These are phyloP conservation scores for Lachnellula arida DNA, from an alignment of 2,329 filamentous ascomycete genomes.

Conservation along the genomic window DNA sequence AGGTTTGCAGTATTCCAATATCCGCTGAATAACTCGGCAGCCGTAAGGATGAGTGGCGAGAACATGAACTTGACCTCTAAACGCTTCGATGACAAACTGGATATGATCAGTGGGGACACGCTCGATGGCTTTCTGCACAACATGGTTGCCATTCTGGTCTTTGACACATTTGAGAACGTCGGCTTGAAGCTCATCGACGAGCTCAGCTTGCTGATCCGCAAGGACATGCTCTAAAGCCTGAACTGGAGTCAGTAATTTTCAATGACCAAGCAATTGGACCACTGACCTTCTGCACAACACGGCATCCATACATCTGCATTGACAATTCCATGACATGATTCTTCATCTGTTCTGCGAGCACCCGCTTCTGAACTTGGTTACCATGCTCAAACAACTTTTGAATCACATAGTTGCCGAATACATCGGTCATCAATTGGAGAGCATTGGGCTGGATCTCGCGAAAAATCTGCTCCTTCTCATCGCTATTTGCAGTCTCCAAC, in stretches of 20 bases:
- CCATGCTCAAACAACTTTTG: constrained; percentile 98
- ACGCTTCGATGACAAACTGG: constrained; percentile 77
- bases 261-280: not conserved
- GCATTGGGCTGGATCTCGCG: constrained; percentile 79
- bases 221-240: constrained; percentile 86
- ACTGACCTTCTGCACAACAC: constrained; percentile 86
- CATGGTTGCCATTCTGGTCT: constrained; percentile 92
- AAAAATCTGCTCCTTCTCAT: constrained; percentile 91
- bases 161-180: constrained; percentile 74
- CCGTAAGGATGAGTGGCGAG: constrained; percentile 79
- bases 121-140: constrained; percentile 90
- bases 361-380: constrained; percentile 86
- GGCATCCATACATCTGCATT: constrained; percentile 85
- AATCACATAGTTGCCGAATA: constrained; percentile 97
- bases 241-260: constrained; percentile 13
- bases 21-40: constrained; percentile 88
- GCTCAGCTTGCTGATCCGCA: constrained; percentile 80
- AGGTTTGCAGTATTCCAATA: constrained; percentile 77
- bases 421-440: constrained; percentile 86
- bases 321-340: constrained; percentile 77
- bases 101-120: constrained; percentile 72
- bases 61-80: constrained; percentile 67
- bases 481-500: constrained; percentile 86
- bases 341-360: constrained; percentile 81
- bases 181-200: constrained; percentile 77